Conservation (phyloP, 345 rosid species). For the Lepidium africanum region DNA sequence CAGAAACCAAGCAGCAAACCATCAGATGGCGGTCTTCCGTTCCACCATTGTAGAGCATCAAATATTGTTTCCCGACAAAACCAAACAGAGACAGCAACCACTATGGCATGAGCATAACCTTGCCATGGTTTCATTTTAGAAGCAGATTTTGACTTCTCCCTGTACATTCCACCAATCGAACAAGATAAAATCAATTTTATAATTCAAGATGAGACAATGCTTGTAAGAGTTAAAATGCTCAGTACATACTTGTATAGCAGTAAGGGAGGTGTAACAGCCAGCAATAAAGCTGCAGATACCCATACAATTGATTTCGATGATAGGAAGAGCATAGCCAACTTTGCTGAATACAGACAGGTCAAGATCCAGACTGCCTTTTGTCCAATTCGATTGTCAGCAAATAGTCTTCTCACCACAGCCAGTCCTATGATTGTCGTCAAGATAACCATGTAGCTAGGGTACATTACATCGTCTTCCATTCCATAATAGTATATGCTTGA, state of each 20-base stretch:
- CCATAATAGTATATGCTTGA: constrained; percentile 83
- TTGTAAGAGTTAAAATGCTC: background rate
- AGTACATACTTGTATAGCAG: constrained; percentile 80
- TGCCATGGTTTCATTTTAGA: constrained; percentile 98
- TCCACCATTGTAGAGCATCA: constrained; percentile 97
- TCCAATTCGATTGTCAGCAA: constrained; percentile 68
- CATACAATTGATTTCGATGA: constrained; percentile 81
- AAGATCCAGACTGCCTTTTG: constrained; percentile 83
- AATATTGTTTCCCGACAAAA: constrained; percentile 93
- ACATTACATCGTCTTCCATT: constrained; percentile 94
- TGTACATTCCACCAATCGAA: constrained; percentile 33
- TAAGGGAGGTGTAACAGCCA: constrained; percentile 86
- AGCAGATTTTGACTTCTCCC: constrained; percentile 74
- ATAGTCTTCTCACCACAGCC: constrained; percentile 78
- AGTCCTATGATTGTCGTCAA: constrained; percentile 74
- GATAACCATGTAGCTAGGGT: constrained; percentile 97
- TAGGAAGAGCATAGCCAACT: constrained; percentile 83
- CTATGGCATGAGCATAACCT: constrained; percentile 79
- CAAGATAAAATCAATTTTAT: background rate
- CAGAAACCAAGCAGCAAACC: constrained; percentile 92
- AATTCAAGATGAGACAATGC: background rate
- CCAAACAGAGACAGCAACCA: constrained; percentile 87
- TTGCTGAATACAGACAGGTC: constrained; percentile 87
- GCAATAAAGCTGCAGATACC: constrained; percentile 74
- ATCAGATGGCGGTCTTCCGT: constrained; percentile 89